Percentiles rank a stretch among this genome's conserved stretches.
Conservation (phyloP, 75 land plant species). For the Pinus taeda region DNA sequence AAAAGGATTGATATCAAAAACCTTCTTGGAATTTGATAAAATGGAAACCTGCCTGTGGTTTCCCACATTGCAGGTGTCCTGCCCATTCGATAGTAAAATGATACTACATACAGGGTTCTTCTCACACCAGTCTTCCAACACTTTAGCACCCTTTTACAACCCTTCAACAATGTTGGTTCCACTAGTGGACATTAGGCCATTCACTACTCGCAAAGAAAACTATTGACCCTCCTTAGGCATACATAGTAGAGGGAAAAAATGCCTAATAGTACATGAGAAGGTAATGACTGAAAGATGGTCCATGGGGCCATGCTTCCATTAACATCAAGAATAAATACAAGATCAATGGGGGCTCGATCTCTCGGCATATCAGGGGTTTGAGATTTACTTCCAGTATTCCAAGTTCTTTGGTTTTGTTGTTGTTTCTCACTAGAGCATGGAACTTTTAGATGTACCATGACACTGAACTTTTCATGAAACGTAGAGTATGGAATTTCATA, state of each 20-base stretch:
- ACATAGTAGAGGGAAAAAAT: constrained; percentile 32
- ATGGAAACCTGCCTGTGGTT: constrained; percentile 11
- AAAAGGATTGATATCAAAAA: constrained; percentile 37
- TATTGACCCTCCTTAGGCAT: constrained; percentile 38
- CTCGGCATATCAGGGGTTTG: no score
- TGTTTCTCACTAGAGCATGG: no score
- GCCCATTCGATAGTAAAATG: constrained; percentile 75
- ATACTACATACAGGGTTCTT: constrained; percentile 39
- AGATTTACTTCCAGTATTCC: no score
- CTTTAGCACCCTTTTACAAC: constrained; percentile 38
- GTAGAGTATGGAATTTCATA: no score
- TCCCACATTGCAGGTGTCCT: constrained; percentile 64
- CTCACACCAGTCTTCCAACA: background rate
- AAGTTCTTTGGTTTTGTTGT: no score
- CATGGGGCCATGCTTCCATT: no score
- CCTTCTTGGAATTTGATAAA: background rate
- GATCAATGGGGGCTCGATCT: no score
- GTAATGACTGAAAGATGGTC: constrained; percentile 38
- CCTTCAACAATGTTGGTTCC: constrained; percentile 53
- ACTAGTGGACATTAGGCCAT: constrained; percentile 34
- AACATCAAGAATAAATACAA: no score
- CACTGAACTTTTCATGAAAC: no score
- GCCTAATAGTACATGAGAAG: constrained; percentile 36
- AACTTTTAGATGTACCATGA: no score
- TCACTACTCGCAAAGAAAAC: constrained; percentile 31